Evolutionary conservation across 768 basidiomycete species (phyloP), one percentile per base, ranked within the genome.

Genomic region (Scleroderma bovista): DNA sequence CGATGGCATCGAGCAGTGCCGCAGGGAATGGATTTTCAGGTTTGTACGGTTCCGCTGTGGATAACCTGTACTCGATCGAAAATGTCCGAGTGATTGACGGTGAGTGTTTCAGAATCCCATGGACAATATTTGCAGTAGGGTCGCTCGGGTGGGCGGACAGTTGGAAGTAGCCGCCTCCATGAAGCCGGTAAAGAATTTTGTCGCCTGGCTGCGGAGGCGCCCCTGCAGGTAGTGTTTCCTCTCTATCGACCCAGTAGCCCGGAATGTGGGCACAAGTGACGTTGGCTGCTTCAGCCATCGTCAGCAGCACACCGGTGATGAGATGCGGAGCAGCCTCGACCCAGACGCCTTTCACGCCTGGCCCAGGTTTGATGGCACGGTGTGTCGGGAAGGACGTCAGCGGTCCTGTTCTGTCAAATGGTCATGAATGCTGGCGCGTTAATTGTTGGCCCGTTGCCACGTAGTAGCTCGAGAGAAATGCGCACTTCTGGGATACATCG

Each of bases 1-100:
- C 71, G 10, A 81, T 41, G 2, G 68, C 75, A 56, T 83, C 81
- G 16, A 82, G 50, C 2, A 83, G 65, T 0, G 76, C 74, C 0
- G 78, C 71, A 1, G 81, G 81, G 61, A 80, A 83, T 0, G 79
- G 65, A 17, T 75, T 66, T 1, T 57, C 41, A 6, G 57, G 32
- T 3, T 46, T 26, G 44, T 61, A 56, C 7, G 75, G 65, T 16
- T 54, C 50, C 6, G 62, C 58, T 0, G 61, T 57, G 6, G 72
- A 67, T 26, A 76, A 64, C 2, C 80, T 73, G 54, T 80, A 83
- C 47, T 80, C 80, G 56, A 78, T 51, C 15, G 64, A 62, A 56
- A 74, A 62, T 1, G 64, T 57, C 11, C 72, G 68, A 3, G 57
- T 41, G 45, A 68, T 46, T 11, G 50, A 32, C 12, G 53, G 24